These are phyloP conservation scores for Apophysomyces variabilis DNA, from an alignment of 371 early-diverging fungal genomes.

Conservation along the genomic window DNA sequence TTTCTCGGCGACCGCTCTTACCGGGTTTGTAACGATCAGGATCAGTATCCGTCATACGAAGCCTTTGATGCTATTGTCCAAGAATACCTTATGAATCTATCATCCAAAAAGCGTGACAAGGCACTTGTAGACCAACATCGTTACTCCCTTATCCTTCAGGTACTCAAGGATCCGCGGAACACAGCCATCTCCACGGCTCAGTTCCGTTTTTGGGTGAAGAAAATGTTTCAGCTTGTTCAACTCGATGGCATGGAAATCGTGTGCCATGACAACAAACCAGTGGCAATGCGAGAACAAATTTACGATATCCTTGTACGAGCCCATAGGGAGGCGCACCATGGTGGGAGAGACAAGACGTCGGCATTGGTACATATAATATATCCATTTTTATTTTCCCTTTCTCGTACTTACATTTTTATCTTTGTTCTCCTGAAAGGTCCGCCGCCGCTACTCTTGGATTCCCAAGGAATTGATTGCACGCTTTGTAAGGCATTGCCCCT, in stretches of 20 bases:
- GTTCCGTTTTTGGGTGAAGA: conserved; percentile 71
- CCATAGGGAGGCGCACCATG: conserved; percentile 66
- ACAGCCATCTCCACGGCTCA: conserved; percentile 69
- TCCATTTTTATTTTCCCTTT: conserved; percentile 15
- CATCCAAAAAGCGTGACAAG: conserved; percentile 67
- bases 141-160: conserved; percentile 59
- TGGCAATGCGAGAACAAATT: conserved; percentile 64
- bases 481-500: conserved; percentile 55
- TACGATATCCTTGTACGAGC: conserved; percentile 58
- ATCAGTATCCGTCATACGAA: conserved; percentile 41
- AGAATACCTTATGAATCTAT: conserved; percentile 59
- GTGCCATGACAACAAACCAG: conserved; percentile 62
- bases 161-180: conserved; percentile 62
- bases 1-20: conserved; percentile 7
- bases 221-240: conserved; percentile 60
- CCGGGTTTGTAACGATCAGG: conserved; percentile 34
- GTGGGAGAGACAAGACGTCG: conserved; percentile 68
- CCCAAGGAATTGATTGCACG: conserved; percentile 58
- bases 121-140: conserved; percentile 58
- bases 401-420: conserved; percentile 8
- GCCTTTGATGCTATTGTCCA: conserved; percentile 49
- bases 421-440: conserved; percentile 26
- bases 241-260: conserved; percentile 45
- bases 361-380: conserved; percentile 51
- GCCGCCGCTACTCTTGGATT: conserved; percentile 54